Base-by-base conservation (phyloP, 2,329 filamentous ascomycete genomes). In the Hyphodiscus sp. region DNA sequence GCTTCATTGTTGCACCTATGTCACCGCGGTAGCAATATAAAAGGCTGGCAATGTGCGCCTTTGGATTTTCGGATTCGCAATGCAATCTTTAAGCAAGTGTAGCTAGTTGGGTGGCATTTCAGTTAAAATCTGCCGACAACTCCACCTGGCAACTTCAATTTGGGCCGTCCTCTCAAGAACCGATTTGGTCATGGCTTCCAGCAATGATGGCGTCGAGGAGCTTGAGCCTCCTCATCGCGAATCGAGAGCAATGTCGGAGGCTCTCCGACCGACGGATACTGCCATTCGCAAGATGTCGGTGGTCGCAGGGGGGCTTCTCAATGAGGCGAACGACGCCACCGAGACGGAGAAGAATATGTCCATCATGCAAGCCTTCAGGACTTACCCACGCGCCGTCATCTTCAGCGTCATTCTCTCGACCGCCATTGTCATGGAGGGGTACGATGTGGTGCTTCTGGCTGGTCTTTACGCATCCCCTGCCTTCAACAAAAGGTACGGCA, bases 381-480 rank as follows among this genome's bases (percentile, higher is more conserved):
- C 54, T 16, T 64, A 64, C 23, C 63, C 63, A 2, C 61, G 60
- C 47, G 62, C 62, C 9, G 54, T 63, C 9, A 54, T 58, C 2
- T 73, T 68, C 64, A 70, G 69, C 4, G 56, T 72, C 19, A 43
- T 70, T 29, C 62, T 73, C 15, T 73, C 70, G 0, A 65, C 67
- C 16, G 66, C 69, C 4, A 69, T 73, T 41, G 61, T 72, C 41
- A 74, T 74, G 71, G 71, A 73, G 58, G 71, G 71, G 18, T 73
- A 73, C 47, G 71, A 73, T 56, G 63, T 67, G 3, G 67, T 67
- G 18, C 58, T 72, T 1, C 61, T 72, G 38, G 64, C 64, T 15
- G 67, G 67, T 23, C 68, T 70, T 55, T 71, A 66, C 49, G 70
- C 64, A 15, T 68, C 68, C 41, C 57, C 30, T 58, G 50, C 54